Conservation (phyloP, 805 yeast species). For the Debaryomyces castellii region DNA sequence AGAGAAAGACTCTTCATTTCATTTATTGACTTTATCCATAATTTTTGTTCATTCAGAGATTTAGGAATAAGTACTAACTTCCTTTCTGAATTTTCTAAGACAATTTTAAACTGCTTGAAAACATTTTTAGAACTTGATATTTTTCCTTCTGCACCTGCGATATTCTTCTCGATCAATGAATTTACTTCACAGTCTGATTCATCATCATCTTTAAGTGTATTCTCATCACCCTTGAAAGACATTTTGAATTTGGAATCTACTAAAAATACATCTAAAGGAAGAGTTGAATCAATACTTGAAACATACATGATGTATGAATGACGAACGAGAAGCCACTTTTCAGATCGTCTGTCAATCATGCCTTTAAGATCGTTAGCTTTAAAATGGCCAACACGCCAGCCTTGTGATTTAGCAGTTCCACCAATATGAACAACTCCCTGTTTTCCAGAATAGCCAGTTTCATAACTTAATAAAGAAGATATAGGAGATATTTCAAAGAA, state of each 20-base stretch:
- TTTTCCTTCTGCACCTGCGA: slow-evolving; percentile 21
- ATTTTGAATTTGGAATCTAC: slow-evolving; percentile 78
- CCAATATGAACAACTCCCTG: slow-evolving; percentile 83
- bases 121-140: slow-evolving; percentile 41
- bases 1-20: slow-evolving; percentile 64
- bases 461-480: slow-evolving; percentile 79
- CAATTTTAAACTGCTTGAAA: slow-evolving; percentile 51
- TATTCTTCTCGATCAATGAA: slow-evolving; percentile 22
- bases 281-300: slow-evolving; percentile 79
- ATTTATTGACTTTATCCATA: slow-evolving; percentile 75
- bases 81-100: slow-evolving; percentile 73
- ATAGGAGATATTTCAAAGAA: slow-evolving; percentile 90
- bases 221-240: slow-evolving; percentile 43
- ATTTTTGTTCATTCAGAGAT: slow-evolving; percentile 59
- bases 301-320: slow-evolving; percentile 84
- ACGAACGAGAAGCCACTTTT: slow-evolving; percentile 88
- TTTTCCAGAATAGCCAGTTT: slow-evolving; percentile 78
- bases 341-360: slow-evolving; percentile 87
- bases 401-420: slow-evolving; percentile 82
- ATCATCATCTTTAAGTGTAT: slow-evolving; percentile 26
- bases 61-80: slow-evolving; percentile 70
- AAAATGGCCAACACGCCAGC: slow-evolving; percentile 94
- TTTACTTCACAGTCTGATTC: slow-evolving; percentile 48
- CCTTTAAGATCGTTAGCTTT: slow-evolving; percentile 74
- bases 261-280: slow-evolving; percentile 86